Base-by-base conservation (phyloP, 2,329 filamentous ascomycete species). In the Gaeumannomyces tritici region DNA sequence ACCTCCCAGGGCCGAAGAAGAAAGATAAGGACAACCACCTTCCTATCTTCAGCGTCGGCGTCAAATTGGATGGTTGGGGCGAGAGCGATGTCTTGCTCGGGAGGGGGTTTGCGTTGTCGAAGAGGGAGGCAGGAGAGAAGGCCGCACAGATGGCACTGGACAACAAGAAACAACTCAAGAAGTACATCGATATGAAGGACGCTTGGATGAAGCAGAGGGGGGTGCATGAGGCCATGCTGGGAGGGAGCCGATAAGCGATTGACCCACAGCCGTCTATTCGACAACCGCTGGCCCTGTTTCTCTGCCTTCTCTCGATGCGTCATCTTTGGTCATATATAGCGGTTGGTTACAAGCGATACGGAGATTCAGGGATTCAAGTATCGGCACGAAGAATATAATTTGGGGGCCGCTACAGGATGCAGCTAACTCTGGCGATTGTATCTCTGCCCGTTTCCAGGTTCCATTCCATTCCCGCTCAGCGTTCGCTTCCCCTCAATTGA, bases 21-120 rank as follows among this genome's bases (percentile, higher is more conserved):
- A 84, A 82, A 69, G 80, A 87, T 67, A 82, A 78, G 67, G 74
- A 78, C 57, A 76, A 73, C 18, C 82, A 80, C 1, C 72, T 87
- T 31, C 80, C 83, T 24, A 73, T 86, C 29, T 90, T 83, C 70
- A 83, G 80, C 3, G 80, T 91, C 1, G 87, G 82, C 0, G 80
- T 85, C 0, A 89, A 84, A 67, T 75, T 91, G 31, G 82, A 84
- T 26, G 89, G 88, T 0, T 89, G 86, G 79, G 89, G 89, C 5
- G 85, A 88, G 72, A 80, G 79, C 35, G 76, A 83, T 70, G 75
- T 83, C 63, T 55, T 42, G 55, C 73, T 93, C 7, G 89, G 86
- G 0, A 79, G 77, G 57, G 89, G 88, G 0, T 82, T 80, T 35
- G 89, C 83, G 1, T 74, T 84, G 65, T 84, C 81, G 62, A 91